Base-by-base conservation (phyloP, 2,329 filamentous ascomycete genomes). In the Endothia cerciana region DNA sequence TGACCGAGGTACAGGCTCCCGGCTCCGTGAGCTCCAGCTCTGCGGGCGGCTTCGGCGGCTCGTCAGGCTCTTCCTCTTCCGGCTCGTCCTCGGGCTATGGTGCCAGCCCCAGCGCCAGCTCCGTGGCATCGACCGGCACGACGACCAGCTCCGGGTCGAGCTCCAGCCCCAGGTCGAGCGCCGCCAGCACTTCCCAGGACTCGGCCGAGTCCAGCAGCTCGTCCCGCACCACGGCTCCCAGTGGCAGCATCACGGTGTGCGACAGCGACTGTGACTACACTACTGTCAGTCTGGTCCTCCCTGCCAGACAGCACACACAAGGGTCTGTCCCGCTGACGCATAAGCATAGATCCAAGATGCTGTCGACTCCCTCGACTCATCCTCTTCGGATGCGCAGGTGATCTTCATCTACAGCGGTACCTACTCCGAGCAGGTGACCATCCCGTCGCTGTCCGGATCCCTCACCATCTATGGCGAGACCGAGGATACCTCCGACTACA, bases 401-500 rank as follows among this genome's bases (percentile, higher is more conserved):
- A 68, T 68, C 47, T 68, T 64, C 61, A 68, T 68, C 59, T 68
- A 62, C 33, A 62, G 81, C 53, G 85, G 86, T 4, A 87, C 82
- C 49, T 88, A 88, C 76, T 76, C 76, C 15, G 85, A 88, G 72
- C 85, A 87, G 73, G 83, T 88, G 59, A 83, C 80, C 70, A 80
- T 88, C 56, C 76, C 80, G 8, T 71, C 74, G 2, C 77, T 82
- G 53, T 78, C 77, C 33, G 82, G 80, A 1, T 74, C 79, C 19
- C 75, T 87, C 45, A 84, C 80, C 13, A 81, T 88, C 68, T 86
- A 86, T 67, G 85, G 85, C 36, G 82, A 83, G 71, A 86, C 85
- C 1, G 73, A 72, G 28, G 76, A 81, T 53, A 79, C 80, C 13
- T 73, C 76, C 30, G 77, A 76, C 25, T 87, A 86, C 73, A 70